phyloP scores from a whole-genome alignment of 805 yeast genomes.

The Ogataea nitratoaversa region DNA sequence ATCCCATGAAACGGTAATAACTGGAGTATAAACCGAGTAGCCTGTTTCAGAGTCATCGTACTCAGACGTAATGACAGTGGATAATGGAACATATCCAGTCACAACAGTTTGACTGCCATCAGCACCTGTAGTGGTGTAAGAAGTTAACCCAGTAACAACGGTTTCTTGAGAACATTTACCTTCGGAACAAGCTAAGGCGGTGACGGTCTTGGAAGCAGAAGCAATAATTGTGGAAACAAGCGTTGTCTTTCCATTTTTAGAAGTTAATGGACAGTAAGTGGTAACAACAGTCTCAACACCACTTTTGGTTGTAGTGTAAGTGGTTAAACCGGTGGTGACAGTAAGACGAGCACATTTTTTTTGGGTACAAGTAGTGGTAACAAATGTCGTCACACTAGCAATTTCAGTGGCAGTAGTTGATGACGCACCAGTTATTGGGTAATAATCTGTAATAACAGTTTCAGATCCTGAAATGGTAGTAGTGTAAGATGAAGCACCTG shows the following conservation, averaged over 20 bases:
- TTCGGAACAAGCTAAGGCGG: constrained; percentile 11
- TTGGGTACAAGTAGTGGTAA: constrained; percentile 31
- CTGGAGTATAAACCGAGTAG: constrained; percentile 3
- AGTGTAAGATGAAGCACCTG: constrained; percentile 21
- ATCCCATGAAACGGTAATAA: constrained; percentile 1
- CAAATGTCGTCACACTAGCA: constrained; percentile 22
- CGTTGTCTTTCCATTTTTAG: constrained; percentile 1
- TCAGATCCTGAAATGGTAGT: constrained; percentile 31
- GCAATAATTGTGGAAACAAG: constrained; percentile 1
- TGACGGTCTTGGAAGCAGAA: constrained; percentile 7
- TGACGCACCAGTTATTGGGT: constrained; percentile 21
- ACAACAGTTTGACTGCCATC: constrained; percentile 30
- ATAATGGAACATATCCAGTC: constrained; percentile 34
- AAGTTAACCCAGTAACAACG: constrained; percentile 12
- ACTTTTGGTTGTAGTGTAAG: constrained; percentile 14
- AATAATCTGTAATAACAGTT: constrained; percentile 37
- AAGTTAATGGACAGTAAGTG: constrained; percentile 32
- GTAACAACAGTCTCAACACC: constrained; percentile 16
- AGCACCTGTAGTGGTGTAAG: constrained; percentile 24
- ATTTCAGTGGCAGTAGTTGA: constrained; percentile 7
- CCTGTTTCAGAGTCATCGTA: constrained; percentile 3
- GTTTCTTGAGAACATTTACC: constrained; percentile 9
- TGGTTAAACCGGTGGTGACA: constrained; percentile 17
- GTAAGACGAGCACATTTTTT: constrained; percentile 26
- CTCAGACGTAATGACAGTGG: constrained; percentile 14